phyloP scores from a whole-genome alignment of 352 stramenopile species.

The Pythium vanterpoolii region DNA sequence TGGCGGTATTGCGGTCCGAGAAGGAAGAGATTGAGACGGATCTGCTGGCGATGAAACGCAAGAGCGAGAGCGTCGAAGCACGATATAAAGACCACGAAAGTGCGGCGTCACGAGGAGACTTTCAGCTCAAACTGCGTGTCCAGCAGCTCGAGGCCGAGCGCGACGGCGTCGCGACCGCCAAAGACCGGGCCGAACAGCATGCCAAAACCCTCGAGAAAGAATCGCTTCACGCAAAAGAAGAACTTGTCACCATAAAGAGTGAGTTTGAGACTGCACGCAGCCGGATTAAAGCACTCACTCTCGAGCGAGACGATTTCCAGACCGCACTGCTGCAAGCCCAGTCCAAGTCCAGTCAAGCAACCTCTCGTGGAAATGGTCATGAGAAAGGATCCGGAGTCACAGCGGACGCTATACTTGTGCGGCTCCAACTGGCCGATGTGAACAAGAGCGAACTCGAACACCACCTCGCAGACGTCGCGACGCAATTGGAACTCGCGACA shows the following conservation, averaged over 20 bases:
- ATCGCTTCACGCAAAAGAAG: constrained; percentile 14
- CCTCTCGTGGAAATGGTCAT: neutral
- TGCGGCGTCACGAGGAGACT: constrained; percentile 18
- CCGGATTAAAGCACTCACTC: constrained; percentile 22
- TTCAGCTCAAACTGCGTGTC: constrained; percentile 21
- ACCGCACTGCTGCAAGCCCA: constrained; percentile 12
- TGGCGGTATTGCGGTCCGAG: constrained; percentile 3
- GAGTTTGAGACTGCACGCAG: constrained; percentile 14
- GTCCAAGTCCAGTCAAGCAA: neutral
- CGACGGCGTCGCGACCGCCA: constrained; percentile 9
- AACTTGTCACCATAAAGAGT: constrained; percentile 8
- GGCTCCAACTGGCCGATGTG: constrained; percentile 42
- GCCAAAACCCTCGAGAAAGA: constrained; percentile 22
- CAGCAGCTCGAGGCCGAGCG: constrained; percentile 30
- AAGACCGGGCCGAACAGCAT: constrained; percentile 21
- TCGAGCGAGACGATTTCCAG: constrained; percentile 27
- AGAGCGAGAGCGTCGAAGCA: constrained; percentile 18
- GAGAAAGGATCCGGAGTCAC: neutral
- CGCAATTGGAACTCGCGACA: constrained; percentile 32
- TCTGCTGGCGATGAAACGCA: constrained; percentile 16
- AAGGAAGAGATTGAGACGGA: constrained; percentile 20
- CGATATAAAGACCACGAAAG: constrained; percentile 23
- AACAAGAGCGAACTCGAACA: constrained; percentile 38
- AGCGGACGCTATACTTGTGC: constrained; percentile 53
- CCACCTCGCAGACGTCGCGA: constrained; percentile 31